Percentiles rank a stretch among this genome's conserved stretches.
Conservation (phyloP, 2,329 filamentous ascomycete species). For the Botrytis byssoidea region DNA sequence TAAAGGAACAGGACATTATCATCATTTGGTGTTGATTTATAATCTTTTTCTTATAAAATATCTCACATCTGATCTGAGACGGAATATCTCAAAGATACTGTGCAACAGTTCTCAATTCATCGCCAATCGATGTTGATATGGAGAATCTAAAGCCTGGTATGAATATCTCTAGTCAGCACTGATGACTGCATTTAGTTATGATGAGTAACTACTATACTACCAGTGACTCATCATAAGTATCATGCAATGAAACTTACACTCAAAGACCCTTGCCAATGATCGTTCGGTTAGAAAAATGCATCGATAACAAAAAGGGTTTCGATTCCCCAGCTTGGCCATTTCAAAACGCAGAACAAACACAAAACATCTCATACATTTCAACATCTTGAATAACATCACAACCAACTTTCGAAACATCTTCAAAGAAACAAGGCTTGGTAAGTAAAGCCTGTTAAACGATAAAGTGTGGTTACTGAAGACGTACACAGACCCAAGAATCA, state of each 20-base stretch:
- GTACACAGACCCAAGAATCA: background rate
- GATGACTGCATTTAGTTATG: background rate
- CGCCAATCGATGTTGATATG: background rate
- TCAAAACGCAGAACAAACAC: background rate
- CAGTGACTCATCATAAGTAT: background rate
- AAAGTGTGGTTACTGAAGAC: background rate
- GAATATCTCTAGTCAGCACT: background rate
- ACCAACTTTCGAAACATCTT: background rate
- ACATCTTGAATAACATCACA: background rate
- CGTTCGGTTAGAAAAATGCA: background rate
- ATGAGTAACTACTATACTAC: background rate
- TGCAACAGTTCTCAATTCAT: background rate
- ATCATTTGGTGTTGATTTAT: accelerated
- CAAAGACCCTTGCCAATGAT: background rate
- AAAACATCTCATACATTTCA: background rate
- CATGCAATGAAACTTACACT: background rate
- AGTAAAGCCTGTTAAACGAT: background rate
- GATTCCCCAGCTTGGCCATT: background rate
- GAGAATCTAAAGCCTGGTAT: background rate
- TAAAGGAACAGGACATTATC: background rate
- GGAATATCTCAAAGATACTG: background rate
- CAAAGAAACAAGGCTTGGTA: background rate
- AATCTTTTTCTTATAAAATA: background rate
- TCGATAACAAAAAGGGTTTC: background rate
- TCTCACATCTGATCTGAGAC: background rate